Evolutionary conservation across 2,329 filamentous ascomycete genomes (phyloP), one percentile per base, ranked within the genome.

Genomic region (Ophiostoma tasmaniense): DNA sequence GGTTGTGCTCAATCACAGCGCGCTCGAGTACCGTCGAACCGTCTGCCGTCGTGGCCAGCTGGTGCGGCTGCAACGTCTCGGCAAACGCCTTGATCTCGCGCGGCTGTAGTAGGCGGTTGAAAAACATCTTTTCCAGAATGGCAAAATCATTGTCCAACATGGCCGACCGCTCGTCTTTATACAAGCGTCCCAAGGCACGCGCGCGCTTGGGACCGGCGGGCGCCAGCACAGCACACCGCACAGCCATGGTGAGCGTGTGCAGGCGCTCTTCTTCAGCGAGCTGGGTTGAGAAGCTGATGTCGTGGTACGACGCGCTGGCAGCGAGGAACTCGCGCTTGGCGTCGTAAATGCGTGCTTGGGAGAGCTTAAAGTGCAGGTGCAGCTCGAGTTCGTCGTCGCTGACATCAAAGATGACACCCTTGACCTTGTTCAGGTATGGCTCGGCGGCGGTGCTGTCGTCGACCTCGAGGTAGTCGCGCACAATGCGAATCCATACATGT

Each of bases 111-210:
- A 99, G 83, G 6, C 93, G 87, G 78, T 98, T 92, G 66, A 98
- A 84, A 78, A 96, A 97, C 87, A 99, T 98, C 82, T 98, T 98
- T 81, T 98, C 95, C 17, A 99, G 82, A 68, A 99, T 97, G 66
- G 87, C 83, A 76, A 90, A 94, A 79, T 98, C 92, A 39, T 70
- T 50, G 39, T 89, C 86, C 1, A 95, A 85, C 66, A 88, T 86
- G 3, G 83, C 82, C 0, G 91, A 85, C 37, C 95, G 87, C 73
- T 98, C 95, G 78, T 99, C 95, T 79, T 96, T 97, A 85, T 97
- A 97, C 17, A 99, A 82, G 67, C 90, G 89, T 4, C 88, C 92
- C 22, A 99, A 85, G 61, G 89, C 88, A 64, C 91, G 87, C 72
- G 90, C 92, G 68, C 95, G 88, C 75, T 89, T 84, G 0, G 95